Percentiles rank a stretch among this genome's conserved stretches.
These are phyloP conservation scores for Tilletiaria anomala DNA, from an alignment of 1,284 basidiomycete genomes.

Conservation along the genomic window DNA sequence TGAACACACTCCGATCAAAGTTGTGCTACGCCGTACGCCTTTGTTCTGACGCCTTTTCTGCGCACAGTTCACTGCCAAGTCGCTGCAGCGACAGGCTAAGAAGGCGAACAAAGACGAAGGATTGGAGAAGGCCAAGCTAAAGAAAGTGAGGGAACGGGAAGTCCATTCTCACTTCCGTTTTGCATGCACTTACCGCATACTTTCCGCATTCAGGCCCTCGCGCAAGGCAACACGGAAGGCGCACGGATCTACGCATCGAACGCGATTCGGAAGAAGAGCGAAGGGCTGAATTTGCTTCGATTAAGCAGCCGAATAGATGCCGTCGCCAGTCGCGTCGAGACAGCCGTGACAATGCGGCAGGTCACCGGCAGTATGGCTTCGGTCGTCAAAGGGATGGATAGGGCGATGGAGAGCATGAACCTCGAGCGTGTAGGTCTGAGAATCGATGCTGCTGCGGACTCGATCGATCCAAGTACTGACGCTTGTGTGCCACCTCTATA, in stretches of 20 bases:
- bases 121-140: constrained; percentile 35
- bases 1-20: not conserved
- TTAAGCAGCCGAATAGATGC: constrained; percentile 62
- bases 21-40: not conserved
- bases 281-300: constrained; percentile 57
- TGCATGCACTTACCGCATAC: not conserved
- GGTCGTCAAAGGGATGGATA: constrained; percentile 96
- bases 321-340: constrained; percentile 89
- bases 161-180: not conserved
- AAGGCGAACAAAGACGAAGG: constrained; percentile 37
- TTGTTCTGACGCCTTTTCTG: not conserved
- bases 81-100: constrained; percentile 34
- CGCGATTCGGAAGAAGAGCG: constrained; percentile 95
- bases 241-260: constrained; percentile 98
- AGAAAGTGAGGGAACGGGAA: constrained; percentile 33
- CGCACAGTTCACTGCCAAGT: constrained; percentile 32
- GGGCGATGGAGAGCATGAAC: constrained; percentile 99
- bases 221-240: constrained; percentile 91
- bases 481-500: not conserved
- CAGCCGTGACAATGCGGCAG: constrained; percentile 90
- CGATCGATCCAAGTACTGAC: not conserved
- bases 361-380: constrained; percentile 82
- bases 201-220: constrained; percentile 55
- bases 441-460: no score
- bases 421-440: constrained; percentile 68